These are phyloP conservation scores for Exophiala lecanii-corni DNA, from an alignment of 2,329 filamentous ascomycete genomes.

Conservation along the genomic window DNA sequence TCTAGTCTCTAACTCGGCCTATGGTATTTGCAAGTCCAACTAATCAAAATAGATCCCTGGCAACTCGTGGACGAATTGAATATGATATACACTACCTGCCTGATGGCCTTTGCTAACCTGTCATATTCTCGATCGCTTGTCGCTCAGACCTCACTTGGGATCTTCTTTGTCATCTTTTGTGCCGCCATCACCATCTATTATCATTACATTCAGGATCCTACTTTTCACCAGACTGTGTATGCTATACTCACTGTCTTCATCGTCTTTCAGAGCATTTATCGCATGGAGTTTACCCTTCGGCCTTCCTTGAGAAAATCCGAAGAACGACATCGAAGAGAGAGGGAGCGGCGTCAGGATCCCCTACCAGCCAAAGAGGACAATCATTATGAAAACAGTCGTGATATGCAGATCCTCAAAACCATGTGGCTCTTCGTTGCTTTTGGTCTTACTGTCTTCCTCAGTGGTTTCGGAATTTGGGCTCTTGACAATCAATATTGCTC, in stretches of 20 bases:
- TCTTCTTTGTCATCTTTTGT: slow-evolving; percentile 53
- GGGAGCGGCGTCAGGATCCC: slow-evolving; percentile 33
- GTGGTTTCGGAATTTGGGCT: slow-evolving; percentile 72
- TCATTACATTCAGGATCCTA: slow-evolving; percentile 73
- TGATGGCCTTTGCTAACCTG: slow-evolving; percentile 71
- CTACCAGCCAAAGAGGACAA: slow-evolving; percentile 42
- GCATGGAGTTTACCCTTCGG: slow-evolving; percentile 66
- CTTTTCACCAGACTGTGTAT: slow-evolving; percentile 78
- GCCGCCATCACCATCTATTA: slow-evolving; percentile 74
- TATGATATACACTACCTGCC: slow-evolving; percentile 68
- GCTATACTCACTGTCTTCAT: slow-evolving; percentile 66
- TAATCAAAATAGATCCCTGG: slow-evolving; percentile 56
- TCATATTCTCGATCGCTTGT: slow-evolving; percentile 57
- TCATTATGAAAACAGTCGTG: slow-evolving; percentile 50
- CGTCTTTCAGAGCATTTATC: slow-evolving; percentile 68
- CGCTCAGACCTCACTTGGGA: slow-evolving; percentile 52
- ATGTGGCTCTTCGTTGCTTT: slow-evolving; percentile 74
- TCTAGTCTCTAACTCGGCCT: slow-evolving; percentile 9
- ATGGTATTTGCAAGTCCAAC: slow-evolving; percentile 2
- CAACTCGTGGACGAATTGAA: slow-evolving; percentile 66
- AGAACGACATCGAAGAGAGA: slow-evolving; percentile 41
- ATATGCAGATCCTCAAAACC: slow-evolving; percentile 53
- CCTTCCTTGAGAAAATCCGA: slow-evolving; percentile 51
- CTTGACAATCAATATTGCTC: slow-evolving; percentile 74
- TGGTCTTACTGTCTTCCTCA: slow-evolving; percentile 67